phyloP scores from a whole-genome alignment of 306 rosid genomes.

The Rosa lucieae region DNA sequence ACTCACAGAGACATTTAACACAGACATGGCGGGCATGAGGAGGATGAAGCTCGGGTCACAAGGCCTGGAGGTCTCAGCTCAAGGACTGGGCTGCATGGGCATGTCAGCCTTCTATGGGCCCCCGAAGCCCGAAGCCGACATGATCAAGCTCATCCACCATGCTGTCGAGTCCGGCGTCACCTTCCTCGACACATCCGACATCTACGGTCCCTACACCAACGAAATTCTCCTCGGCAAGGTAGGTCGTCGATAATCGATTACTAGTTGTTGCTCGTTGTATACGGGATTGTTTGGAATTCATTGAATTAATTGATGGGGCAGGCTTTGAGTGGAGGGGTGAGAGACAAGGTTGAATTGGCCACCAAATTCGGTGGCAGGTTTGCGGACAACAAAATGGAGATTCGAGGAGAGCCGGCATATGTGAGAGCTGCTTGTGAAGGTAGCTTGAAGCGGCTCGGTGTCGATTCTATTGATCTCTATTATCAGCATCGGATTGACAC shows the following conservation, averaged over 20 bases:
- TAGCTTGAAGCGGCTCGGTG: conserved; percentile 62
- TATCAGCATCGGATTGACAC: conserved; percentile 70
- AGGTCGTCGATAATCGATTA: background rate
- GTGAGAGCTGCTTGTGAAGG: conserved; percentile 71
- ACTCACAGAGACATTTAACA: no score
- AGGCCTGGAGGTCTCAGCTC: conserved; percentile 28
- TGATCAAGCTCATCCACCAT: conserved; percentile 63
- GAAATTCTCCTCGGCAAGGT: conserved; percentile 63
- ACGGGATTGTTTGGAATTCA: background rate
- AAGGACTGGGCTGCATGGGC: conserved; percentile 75
- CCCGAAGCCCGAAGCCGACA: conserved; percentile 59
- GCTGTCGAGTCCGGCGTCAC: conserved; percentile 61
- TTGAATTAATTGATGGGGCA: background rate
- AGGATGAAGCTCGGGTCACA: conserved; percentile 2
- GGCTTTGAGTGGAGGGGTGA: conserved; percentile 45
- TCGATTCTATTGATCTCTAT: conserved; percentile 64
- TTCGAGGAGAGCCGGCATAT: conserved; percentile 57
- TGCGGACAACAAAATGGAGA: conserved; percentile 25
- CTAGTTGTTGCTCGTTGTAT: background rate
- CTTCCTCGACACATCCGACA: conserved; percentile 61
- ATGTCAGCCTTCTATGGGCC: conserved; percentile 68
- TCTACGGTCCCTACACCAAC: conserved; percentile 62
- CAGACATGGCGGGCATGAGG: background rate
- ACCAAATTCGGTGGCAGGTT: conserved; percentile 49
- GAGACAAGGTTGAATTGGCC: conserved; percentile 54